Base-by-base conservation (phyloP, 805 yeast species). In the Hanseniaspora vineae region DNA sequence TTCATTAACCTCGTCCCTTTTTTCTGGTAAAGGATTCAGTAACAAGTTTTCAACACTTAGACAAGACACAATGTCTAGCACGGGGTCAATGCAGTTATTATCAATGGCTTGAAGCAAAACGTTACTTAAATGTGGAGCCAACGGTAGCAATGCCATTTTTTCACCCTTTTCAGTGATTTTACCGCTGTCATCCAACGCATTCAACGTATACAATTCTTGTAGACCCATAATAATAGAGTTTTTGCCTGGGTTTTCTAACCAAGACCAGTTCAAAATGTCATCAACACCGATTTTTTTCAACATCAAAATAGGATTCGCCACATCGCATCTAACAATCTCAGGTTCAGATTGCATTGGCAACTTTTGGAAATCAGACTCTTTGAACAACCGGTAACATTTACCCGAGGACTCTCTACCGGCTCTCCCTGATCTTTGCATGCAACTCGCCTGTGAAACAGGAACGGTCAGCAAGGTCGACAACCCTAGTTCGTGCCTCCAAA, bases 391-490 rank as follows among this genome's bases (percentile, higher is more conserved):
- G 65, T 72, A 92, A 42, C 92, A 85, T 62, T 90, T 90, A 42
- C 99, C 99, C 31, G 83, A 77, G 15, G 79, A 74, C 66, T 92
- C 97, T 77, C 99, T 86, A 52, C 99, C 99, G n/a, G 99, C 97
- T 72, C 99, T 84, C 62, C 99, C 99, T 43, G 89, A 80, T 65
- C 99, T 72, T 68, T 92, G 99, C 35, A 84, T 77, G 0, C 97
- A 98, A 39, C 95, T 84, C 0, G 97, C 95, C 58, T 84, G 86
- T 0, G 97, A 88, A 19, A 92, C 81, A 1, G 98, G 92, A 0
- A 92, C 87, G 0, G 96, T 89, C 46, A 92, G 67, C 58, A 92
- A 74, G 0, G 97, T 84, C n/a, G 96, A 90, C 33, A 92, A 72
- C 0, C 97, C 97, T 39, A 92, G 67, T 55, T 82, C 88, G 58